Conservation (phyloP, 169 alveolate genomes). For the Amoebophrya sp. region DNA sequence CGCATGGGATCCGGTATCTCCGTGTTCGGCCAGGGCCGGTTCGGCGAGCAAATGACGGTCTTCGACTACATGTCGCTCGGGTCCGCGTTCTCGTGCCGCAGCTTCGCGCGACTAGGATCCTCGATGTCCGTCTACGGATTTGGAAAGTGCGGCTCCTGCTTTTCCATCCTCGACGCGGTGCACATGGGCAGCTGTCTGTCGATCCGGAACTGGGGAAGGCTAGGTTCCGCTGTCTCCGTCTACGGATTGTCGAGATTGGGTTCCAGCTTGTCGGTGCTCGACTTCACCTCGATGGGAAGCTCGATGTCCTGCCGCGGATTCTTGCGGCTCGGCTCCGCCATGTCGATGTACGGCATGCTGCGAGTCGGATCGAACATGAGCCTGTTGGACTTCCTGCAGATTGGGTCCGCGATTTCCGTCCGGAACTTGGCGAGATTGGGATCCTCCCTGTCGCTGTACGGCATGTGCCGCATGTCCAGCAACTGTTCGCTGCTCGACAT, state of each 20-base stretch:
- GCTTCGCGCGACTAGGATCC: conserved; percentile 27
- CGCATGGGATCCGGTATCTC: not conserved
- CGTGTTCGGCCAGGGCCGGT: conserved; percentile 32
- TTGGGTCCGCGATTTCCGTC: not conserved
- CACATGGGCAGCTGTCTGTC: conserved; percentile 29
- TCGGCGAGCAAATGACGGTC: conserved; percentile 30
- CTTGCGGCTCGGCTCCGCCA: conserved; percentile 24
- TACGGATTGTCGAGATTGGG: conserved; percentile 34
- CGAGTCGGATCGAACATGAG: not conserved
- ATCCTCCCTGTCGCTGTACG: not conserved
- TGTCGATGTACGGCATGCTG: conserved; percentile 8
- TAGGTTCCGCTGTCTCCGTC: not conserved
- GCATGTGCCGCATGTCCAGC: not conserved
- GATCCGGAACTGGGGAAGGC: not conserved
- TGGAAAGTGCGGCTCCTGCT: not conserved
- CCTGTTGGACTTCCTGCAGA: not conserved
- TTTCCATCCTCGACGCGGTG: not conserved
- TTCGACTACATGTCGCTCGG: conserved; percentile 21
- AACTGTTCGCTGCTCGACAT: not conserved
- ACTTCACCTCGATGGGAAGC: conserved; percentile 6
- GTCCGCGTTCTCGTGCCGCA: not conserved
- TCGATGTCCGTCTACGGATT: conserved; percentile 2
- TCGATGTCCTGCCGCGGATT: not conserved
- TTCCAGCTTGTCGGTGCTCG: not conserved
- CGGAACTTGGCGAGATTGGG: not conserved